A percentile compares a stretch with the other conserved stretches of the same genome.
These are phyloP conservation scores for Diplodia scrobiculata DNA, from an alignment of 2,329 filamentous ascomycete species.

Conservation along the genomic window DNA sequence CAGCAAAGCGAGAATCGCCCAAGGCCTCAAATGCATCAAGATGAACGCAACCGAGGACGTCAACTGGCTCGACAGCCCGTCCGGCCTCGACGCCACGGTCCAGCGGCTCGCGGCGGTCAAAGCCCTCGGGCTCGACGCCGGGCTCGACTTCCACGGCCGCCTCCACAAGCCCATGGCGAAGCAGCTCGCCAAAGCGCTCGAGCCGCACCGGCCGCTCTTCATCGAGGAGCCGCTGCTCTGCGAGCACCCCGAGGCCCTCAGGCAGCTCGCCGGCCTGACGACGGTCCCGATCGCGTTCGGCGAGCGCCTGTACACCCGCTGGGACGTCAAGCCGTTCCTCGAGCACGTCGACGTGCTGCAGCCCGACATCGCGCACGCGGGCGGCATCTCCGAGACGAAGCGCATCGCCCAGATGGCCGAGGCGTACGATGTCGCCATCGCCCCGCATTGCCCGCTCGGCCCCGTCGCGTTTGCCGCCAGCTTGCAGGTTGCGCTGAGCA, in stretches of 20 bases:
- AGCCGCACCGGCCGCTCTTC: slow-evolving; percentile 70
- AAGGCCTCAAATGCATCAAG: slow-evolving; percentile 69
- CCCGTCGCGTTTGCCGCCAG: slow-evolving; percentile 72
- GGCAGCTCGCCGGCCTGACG: slow-evolving; percentile 59
- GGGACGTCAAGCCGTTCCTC: slow-evolving; percentile 73
- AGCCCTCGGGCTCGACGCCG: slow-evolving; percentile 68
- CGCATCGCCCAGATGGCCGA: slow-evolving; percentile 72
- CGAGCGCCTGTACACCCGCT: slow-evolving; percentile 69
- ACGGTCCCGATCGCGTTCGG: slow-evolving; percentile 70
- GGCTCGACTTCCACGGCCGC: slow-evolving; percentile 76
- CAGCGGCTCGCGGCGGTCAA: slow-evolving; percentile 70
- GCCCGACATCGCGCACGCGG: slow-evolving; percentile 70
- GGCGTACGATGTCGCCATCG: slow-evolving; percentile 71
- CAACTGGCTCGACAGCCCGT: slow-evolving; percentile 73
- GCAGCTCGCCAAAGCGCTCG: slow-evolving; percentile 67
- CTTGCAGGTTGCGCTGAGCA: slow-evolving; percentile 64
- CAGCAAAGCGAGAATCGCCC: slow-evolving; percentile 59
- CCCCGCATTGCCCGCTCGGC: slow-evolving; percentile 72
- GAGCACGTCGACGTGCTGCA: slow-evolving; percentile 72
- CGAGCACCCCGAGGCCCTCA: slow-evolving; percentile 68
- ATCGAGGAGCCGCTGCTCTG: slow-evolving; percentile 73
- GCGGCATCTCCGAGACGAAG: slow-evolving; percentile 70
- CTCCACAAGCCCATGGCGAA: slow-evolving; percentile 78
- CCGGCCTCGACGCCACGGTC: slow-evolving; percentile 63
- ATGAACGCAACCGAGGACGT: slow-evolving; percentile 80